These are phyloP conservation scores for Flaveria linearis DNA, from an alignment of 129 eudicot genomes.

Conservation along the genomic window DNA sequence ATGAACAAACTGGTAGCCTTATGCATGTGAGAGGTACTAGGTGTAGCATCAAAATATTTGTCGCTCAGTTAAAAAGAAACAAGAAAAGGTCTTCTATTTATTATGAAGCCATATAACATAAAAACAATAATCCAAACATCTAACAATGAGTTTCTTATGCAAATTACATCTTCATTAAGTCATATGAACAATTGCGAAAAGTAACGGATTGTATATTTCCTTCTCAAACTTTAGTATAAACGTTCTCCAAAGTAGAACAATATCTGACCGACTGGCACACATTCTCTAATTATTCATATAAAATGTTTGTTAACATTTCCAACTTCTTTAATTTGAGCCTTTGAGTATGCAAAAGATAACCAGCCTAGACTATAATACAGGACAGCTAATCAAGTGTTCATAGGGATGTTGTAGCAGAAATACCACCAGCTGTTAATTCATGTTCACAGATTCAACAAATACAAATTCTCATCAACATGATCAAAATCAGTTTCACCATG, in stretches of 20 bases:
- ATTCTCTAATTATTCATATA: neutral
- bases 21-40: neutral
- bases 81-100: neutral
- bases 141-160: neutral
- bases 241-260: neutral
- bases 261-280: neutral
- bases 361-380: neutral
- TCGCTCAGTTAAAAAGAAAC: neutral
- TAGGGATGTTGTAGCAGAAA: neutral
- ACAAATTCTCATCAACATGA: neutral
- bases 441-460: neutral
- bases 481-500: neutral
- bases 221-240: neutral
- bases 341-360: neutral
- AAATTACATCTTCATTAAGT: neutral
- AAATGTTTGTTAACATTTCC: neutral
- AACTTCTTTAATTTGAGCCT: neutral
- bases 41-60: neutral
- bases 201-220: neutral
- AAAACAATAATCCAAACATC: neutral
- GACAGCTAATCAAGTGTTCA: neutral
- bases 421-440: neutral
- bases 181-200: neutral
- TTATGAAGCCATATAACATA: neutral
- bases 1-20: neutral